Evolutionary conservation across 148 eudicot species (phyloP).

Genomic region (Fallopia convolvulus): DNA sequence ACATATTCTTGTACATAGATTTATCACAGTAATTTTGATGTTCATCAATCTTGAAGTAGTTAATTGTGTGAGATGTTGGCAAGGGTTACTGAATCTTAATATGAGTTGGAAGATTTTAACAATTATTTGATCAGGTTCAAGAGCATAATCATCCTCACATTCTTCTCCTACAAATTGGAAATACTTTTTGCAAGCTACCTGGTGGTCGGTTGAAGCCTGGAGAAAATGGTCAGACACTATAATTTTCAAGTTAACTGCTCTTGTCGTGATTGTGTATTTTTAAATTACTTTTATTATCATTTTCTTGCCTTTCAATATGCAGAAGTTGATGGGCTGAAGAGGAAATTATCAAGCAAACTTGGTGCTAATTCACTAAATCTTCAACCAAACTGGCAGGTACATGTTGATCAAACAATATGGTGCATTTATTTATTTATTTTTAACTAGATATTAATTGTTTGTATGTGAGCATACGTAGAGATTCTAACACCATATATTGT

Average conservation of each 20-base stretch:
- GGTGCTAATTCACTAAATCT: conserved; percentile 31
- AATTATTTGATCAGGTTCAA: conserved; percentile 53
- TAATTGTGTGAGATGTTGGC: not conserved
- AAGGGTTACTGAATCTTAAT: not conserved
- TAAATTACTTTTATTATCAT: not conserved
- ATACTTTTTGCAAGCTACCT: conserved; percentile 93
- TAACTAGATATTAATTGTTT: not conserved
- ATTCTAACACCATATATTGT: not conserved
- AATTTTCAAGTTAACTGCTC: not conserved
- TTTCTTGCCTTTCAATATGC: not conserved
- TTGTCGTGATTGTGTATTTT: not conserved
- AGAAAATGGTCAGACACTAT: conserved; percentile 39
- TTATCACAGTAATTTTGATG: not conserved
- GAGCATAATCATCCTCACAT: conserved; percentile 73
- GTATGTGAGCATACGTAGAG: not conserved
- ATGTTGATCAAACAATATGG: not conserved
- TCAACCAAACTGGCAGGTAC: conserved; percentile 49
- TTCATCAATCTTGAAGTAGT: not conserved
- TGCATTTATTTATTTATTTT: not conserved
- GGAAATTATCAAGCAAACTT: conserved; percentile 43
- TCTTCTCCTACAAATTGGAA: conserved; percentile 89
- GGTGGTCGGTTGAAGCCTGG: conserved; percentile 97
- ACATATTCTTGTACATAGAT: not conserved
- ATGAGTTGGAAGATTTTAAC: not conserved
- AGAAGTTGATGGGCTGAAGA: conserved; percentile 45